These are phyloP conservation scores for Citeromyces siamensis DNA, from an alignment of 1,139 yeast genomes.

Conservation along the genomic window DNA sequence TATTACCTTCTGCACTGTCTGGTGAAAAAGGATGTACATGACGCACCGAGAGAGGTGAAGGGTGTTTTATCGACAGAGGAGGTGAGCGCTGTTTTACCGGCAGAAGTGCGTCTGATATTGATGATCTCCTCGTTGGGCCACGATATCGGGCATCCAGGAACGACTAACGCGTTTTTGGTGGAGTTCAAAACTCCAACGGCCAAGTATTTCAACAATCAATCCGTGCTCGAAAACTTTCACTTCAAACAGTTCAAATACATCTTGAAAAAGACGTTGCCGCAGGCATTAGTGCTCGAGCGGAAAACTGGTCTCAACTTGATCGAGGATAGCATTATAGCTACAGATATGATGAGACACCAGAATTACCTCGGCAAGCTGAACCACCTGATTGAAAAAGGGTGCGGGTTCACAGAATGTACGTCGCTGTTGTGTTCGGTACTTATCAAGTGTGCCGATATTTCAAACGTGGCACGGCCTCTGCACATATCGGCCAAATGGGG, in stretches of 20 bases:
- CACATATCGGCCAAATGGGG: slow-evolving; percentile 83
- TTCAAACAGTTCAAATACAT: slow-evolving; percentile 57
- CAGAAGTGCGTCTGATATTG: slow-evolving; percentile 25
- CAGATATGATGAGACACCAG: slow-evolving; percentile 90
- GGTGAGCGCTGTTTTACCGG: slow-evolving; percentile 6
- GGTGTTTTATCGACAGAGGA: neutral
- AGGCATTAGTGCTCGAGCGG: neutral
- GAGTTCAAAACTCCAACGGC: slow-evolving; percentile 58
- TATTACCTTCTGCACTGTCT: slow-evolving; percentile 46
- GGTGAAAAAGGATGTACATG: neutral
- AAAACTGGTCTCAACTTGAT: neutral
- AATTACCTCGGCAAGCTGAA: slow-evolving; percentile 46
- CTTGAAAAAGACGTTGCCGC: slow-evolving; percentile 53
- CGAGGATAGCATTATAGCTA: slow-evolving; percentile 37
- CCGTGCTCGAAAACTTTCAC: slow-evolving; percentile 80
- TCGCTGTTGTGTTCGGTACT: slow-evolving; percentile 49
- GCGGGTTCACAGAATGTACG: slow-evolving; percentile 14
- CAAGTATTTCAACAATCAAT: slow-evolving; percentile 43
- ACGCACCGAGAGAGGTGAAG: neutral
- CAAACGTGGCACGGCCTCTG: slow-evolving; percentile 78
- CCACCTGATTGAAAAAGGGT: slow-evolving; percentile 10
- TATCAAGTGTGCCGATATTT: slow-evolving; percentile 89
- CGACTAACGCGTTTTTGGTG: slow-evolving; percentile 65
- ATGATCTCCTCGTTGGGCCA: slow-evolving; percentile 86
- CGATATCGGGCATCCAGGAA: slow-evolving; percentile 95